Base-by-base conservation (phyloP, 768 basidiomycete genomes). In the Termitomyces sp. region DNA sequence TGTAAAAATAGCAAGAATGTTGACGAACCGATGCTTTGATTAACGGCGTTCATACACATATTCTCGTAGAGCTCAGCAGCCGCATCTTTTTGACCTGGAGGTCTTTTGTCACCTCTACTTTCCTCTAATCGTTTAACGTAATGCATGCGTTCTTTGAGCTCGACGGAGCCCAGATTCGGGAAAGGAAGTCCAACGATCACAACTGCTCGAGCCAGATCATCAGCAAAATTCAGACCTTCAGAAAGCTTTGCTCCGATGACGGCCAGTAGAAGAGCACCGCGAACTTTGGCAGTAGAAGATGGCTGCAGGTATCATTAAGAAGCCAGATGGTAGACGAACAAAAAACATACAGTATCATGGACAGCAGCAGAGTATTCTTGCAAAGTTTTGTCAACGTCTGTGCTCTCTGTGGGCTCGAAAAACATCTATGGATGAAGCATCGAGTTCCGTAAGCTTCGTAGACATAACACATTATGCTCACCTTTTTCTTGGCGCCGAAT, bases 221-320 rank as follows among this genome's bases (percentile, higher is more conserved):
- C 89, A 20, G 85, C 80, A 65, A 88, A 88, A 64, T 87, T 87
- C 40, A 87, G 69, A 8, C 95, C 96, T 72, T 99, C 97, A 0
- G 93, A 95, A n/a, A 99, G 80, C 68, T 98, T 98, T 28, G 94
- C 96, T 18, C 95, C 95, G 28, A 98, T 88, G 10, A 98, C 97
- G 2, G 97, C 96, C 56, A 98, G 87, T 5, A 99, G 75, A 40
- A 99, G 69, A 3, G 92, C 92, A 16, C 94, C 94, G 61, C 72
- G 71, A 69, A 67, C 72, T 59, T 74, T 75, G 18, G 61, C 66
- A n/a, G 66, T 61, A 22, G 60, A 42, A 30, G 62, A 58, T 38
- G 56, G 32, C 65, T 62, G 36, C 9, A 4, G 16, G 2, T 20
- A 49, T 18, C 10, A 36, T 44, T n/a, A 20, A n/a, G 1, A 13